Base-by-base conservation (phyloP, 306 rosid genomes). In the Trifolium pratense region DNA sequence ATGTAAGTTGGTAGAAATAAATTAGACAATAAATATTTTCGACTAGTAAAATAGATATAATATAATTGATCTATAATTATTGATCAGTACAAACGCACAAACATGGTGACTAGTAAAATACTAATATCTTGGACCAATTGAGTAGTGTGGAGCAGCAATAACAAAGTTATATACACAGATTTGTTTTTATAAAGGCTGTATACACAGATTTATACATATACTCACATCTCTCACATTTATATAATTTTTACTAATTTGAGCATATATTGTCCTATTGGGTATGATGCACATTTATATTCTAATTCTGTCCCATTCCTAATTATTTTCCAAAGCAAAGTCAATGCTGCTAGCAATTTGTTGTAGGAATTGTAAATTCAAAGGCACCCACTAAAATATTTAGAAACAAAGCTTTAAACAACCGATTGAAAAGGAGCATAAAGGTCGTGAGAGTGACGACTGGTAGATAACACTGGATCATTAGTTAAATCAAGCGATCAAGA, bases 341-440 rank as follows among this genome's bases (percentile, higher is more conserved):
- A 58, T 49, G 52, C 17, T 14, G 23, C n/a, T 73, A 60, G n/a
- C 69, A 73, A 73, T 45, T 26, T 26, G 32, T 60, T 18, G 61
- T 43, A 46, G 59, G 20, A 60, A 29, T 45, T 45, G 39, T 45
- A 14, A 60, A 73, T 13, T 45, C 10, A 60, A 73, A 73, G 70
- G 70, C 4, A 46, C 61, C 61, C 70, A 59, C n/a, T 60, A 40
- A 40, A 29, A 3, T 7, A 6, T 60, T 31, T 6, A 60, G 45
- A 29, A 45, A 21, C 16, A 73, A 73, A 43, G 77, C n/a, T 60
- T 60, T 29, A 59, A 71, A 39, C 58, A 61, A 18, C 23, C 40
- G 57, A 77, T 49, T 25, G 29, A 39, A 51, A 70, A 49, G n/a
- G 20, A 78, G 57, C 66, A 26, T 71, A 71, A 78, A 70, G 77